phyloP scores from a whole-genome alignment of 2,329 filamentous ascomycete species.

The Monilinia fructigena region DNA sequence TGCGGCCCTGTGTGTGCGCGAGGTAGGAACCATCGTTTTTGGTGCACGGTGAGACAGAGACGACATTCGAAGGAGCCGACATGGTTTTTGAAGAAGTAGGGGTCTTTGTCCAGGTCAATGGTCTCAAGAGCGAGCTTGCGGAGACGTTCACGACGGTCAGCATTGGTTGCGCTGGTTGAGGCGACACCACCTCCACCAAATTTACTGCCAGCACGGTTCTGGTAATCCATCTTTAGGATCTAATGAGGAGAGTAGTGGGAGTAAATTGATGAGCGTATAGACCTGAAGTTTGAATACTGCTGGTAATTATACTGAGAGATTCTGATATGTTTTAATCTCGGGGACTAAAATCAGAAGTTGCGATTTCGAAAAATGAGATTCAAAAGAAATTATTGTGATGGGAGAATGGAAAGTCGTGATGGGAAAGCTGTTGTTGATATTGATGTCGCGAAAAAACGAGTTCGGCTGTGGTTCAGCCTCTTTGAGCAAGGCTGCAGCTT shows the following conservation, averaged over 20 bases:
- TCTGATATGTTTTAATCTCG: not conserved
- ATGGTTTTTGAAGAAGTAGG: slow-evolving; percentile 99
- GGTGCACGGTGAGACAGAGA: slow-evolving; percentile 94
- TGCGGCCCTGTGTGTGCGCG: slow-evolving; percentile 95
- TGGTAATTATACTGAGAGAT: not conserved
- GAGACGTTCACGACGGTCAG: slow-evolving; percentile 93
- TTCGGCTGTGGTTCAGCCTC: slow-evolving; percentile 35
- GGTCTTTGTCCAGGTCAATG: slow-evolving; percentile 98
- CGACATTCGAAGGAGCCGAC: slow-evolving; percentile 97
- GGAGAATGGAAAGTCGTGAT: not conserved
- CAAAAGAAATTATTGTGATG: not conserved
- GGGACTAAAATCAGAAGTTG: not conserved
- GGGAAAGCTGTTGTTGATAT: slow-evolving; percentile 21
- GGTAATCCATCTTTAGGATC: slow-evolving; percentile 60
- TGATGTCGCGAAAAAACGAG: slow-evolving; percentile 23
- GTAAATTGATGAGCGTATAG: slow-evolving; percentile 6
- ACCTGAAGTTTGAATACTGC: not conserved
- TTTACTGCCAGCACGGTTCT: slow-evolving; percentile 95
- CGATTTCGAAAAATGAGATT: not conserved
- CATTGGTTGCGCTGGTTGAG: slow-evolving; percentile 88
- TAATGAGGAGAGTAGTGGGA: not conserved
- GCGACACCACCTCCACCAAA: slow-evolving; percentile 97
- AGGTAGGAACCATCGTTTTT: slow-evolving; percentile 99
- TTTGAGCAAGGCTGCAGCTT: slow-evolving; percentile 25
- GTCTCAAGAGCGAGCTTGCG: slow-evolving; percentile 98